Conservation (phyloP, 176 grass and related monocot genomes). For the Thalia dealbata region DNA sequence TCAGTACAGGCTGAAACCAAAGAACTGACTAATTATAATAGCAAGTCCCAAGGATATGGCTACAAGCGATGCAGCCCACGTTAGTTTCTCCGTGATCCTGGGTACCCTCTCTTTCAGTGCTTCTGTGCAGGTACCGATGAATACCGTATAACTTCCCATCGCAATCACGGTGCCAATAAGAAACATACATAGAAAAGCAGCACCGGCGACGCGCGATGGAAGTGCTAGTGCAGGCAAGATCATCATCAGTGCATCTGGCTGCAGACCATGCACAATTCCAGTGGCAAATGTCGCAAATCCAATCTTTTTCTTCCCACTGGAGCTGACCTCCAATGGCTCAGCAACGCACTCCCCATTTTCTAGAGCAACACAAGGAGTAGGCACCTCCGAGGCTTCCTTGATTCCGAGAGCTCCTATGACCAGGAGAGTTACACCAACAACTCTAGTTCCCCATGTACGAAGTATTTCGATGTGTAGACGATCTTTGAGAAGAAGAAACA, state of each 20-base stretch:
- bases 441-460: conserved; percentile 72
- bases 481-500: conserved; percentile 90
- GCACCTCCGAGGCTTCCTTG: conserved; percentile 50
- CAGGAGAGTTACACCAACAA: conserved; percentile 86
- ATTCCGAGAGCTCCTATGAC: conserved; percentile 77
- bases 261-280: conserved; percentile 73
- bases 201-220: conserved; percentile 72
- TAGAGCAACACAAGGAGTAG: conserved; percentile 38
- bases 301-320: conserved; percentile 62
- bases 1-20: conserved; percentile 82
- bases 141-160: conserved; percentile 89
- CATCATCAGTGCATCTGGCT: conserved; percentile 87
- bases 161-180: conserved; percentile 80
- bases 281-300: conserved; percentile 89
- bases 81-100: conserved; percentile 93
- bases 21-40: conserved; percentile 69
- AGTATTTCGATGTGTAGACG: conserved; percentile 85
- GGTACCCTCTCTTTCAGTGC: conserved; percentile 80
- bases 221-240: conserved; percentile 75
- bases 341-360: conserved; percentile 31
- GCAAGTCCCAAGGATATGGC: conserved; percentile 80
- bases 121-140: conserved; percentile 87
- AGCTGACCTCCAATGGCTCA: conserved; percentile 21
- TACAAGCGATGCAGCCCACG: conserved; percentile 84
- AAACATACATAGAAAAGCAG: conserved; percentile 85